Conservation (phyloP, 371 early-diverging fungal species). For the Syncephalis fuscata region DNA sequence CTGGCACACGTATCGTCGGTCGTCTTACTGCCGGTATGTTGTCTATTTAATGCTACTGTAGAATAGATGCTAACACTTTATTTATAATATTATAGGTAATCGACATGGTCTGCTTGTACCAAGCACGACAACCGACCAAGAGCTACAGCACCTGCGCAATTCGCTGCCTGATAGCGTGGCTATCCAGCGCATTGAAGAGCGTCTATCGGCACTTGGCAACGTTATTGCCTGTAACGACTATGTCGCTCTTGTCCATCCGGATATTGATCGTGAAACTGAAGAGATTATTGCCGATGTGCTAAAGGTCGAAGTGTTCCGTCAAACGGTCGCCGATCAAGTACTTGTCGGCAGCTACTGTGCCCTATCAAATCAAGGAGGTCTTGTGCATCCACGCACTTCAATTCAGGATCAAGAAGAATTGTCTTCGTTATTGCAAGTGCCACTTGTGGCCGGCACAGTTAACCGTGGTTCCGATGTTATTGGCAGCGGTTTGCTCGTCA, state of each 20-base stretch:
- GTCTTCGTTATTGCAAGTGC: slow-evolving; percentile 93
- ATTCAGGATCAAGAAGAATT: slow-evolving; percentile 98
- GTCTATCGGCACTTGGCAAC: slow-evolving; percentile 98
- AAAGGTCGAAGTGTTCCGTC: slow-evolving; percentile 97
- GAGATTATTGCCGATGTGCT: slow-evolving; percentile 97
- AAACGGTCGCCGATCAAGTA: slow-evolving; percentile 96
- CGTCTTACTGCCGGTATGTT: slow-evolving; percentile 70
- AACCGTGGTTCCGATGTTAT: slow-evolving; percentile 98
- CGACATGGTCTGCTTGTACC: slow-evolving; percentile 96
- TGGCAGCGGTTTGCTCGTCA: slow-evolving; percentile 97
- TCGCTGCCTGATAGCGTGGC: slow-evolving; percentile 91
- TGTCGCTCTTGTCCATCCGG: slow-evolving; percentile 98
- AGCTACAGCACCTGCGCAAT: slow-evolving; percentile 97
- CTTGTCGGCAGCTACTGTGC: slow-evolving; percentile 98
- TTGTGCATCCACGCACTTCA: slow-evolving; percentile 95
- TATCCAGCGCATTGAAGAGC: slow-evolving; percentile 97
- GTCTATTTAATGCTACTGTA: not conserved
- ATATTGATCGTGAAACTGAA: slow-evolving; percentile 96
- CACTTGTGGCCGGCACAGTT: slow-evolving; percentile 98
- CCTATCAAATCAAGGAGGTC: slow-evolving; percentile 96
- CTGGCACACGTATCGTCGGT: slow-evolving; percentile 96
- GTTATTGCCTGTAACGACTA: slow-evolving; percentile 99
- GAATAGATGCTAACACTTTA: slow-evolving; percentile 1
- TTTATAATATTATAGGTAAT: slow-evolving; percentile 36
- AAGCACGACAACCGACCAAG: slow-evolving; percentile 97